phyloP scores from a whole-genome alignment of 306 rosid species.

The Dryas drummondii region DNA sequence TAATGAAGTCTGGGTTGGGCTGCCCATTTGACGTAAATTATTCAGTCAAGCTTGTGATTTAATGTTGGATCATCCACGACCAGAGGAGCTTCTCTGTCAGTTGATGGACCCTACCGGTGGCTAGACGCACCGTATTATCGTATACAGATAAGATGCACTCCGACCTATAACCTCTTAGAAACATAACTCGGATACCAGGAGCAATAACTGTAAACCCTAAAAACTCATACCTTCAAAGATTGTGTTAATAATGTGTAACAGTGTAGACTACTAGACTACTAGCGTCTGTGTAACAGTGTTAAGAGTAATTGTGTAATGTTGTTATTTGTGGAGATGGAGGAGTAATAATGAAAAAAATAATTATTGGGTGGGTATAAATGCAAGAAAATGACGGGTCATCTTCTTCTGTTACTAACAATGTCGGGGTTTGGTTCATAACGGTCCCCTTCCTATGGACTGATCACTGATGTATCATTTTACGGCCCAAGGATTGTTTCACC shows the following conservation, averaged over 20 bases:
- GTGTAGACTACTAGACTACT: too few relatives aligned
- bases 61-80: background rate
- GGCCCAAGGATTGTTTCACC: conserved; percentile 25
- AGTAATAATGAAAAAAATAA: too few relatives aligned
- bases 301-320: too few relatives aligned
- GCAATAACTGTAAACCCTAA: too few relatives aligned
- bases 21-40: background rate
- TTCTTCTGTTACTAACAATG: conserved; percentile 32
- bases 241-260: too few relatives aligned
- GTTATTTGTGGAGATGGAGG: too few relatives aligned
- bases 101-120: too few relatives aligned
- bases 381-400: conserved; percentile 45
- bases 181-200: too few relatives aligned
- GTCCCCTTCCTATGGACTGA: conserved; percentile 45
- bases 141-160: background rate
- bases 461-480: conserved; percentile 13
- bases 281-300: too few relatives aligned
- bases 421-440: conserved; percentile 29
- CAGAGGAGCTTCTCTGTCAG: background rate
- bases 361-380: conserved; percentile 28
- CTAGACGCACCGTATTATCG: too few relatives aligned
- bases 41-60: background rate
- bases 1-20: background rate
- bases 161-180: too few relatives aligned
- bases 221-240: too few relatives aligned